phyloP scores from a whole-genome alignment of 495 filamentous ascomycete species.

The Pyronema omphalodes region DNA sequence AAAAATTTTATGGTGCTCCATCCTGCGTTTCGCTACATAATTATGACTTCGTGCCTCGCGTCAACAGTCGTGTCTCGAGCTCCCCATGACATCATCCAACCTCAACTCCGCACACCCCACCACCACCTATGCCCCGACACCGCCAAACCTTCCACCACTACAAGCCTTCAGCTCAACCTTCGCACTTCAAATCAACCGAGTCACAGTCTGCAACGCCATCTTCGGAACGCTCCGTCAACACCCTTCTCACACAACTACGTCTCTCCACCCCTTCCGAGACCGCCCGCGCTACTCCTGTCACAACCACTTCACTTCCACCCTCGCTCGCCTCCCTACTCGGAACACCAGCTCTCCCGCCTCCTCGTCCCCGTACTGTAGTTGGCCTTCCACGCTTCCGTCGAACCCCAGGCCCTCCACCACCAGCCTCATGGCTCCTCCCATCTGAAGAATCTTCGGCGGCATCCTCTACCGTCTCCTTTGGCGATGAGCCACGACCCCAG shows the following conservation, averaged over 20 bases:
- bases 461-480: neutral
- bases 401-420: slow-evolving; percentile 16
- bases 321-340: slow-evolving; percentile 14
- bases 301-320: slow-evolving; percentile 9
- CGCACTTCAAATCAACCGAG: too few species aligned
- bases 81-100: too few species aligned
- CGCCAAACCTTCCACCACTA: too few species aligned
- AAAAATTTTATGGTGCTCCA: too few species aligned
- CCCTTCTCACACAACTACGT: slow-evolving; percentile 16
- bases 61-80: too few species aligned
- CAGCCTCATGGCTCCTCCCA: slow-evolving; percentile 14
- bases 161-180: too few species aligned
- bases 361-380: slow-evolving; percentile 3
- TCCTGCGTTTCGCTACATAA: too few species aligned
- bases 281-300: neutral
- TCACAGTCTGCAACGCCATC: too few species aligned
- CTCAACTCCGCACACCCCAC: too few species aligned
- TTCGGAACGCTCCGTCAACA: slow-evolving; percentile 7
- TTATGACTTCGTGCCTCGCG: too few species aligned
- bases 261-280: neutral
- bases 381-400: slow-evolving; percentile 4
- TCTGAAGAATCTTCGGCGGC: neutral
- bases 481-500: neutral
- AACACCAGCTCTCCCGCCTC: slow-evolving; percentile 9
- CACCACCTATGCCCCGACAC: too few species aligned